These are phyloP conservation scores for Selaginella tamariscina DNA, from an alignment of 75 land plant genomes.

Conservation along the genomic window DNA sequence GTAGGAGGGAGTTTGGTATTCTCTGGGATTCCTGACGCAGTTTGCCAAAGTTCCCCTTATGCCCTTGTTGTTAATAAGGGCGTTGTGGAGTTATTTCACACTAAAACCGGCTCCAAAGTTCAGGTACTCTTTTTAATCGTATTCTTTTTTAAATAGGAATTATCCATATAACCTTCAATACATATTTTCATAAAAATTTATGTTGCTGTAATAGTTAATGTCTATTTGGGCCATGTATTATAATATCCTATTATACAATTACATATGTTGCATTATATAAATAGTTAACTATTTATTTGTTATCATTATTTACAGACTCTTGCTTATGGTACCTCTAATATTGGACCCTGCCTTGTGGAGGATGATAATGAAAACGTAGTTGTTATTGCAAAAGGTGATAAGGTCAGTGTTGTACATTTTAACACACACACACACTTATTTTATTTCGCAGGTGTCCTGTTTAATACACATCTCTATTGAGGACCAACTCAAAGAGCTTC, in stretches of 20 bases:
- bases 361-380: slow-evolving; percentile 49
- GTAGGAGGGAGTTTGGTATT: slow-evolving; percentile 74
- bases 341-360: slow-evolving; percentile 35
- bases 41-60: slow-evolving; percentile 57
- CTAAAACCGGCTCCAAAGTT: slow-evolving; percentile 50
- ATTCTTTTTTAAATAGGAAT: too few relatives aligned
- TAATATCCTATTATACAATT: too few relatives aligned
- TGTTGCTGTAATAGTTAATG: too few relatives aligned
- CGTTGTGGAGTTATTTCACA: slow-evolving; percentile 54
- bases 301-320: too few relatives aligned
- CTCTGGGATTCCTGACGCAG: slow-evolving; percentile 45
- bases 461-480: slow-evolving; percentile 56
- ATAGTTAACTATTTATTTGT: too few relatives aligned
- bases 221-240: too few relatives aligned
- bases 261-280: too few relatives aligned
- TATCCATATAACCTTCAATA: too few relatives aligned
- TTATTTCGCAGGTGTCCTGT: slow-evolving; percentile 49
- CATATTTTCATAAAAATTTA: too few relatives aligned
- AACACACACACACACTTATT: not conserved
- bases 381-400: slow-evolving; percentile 44
- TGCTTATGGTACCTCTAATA: slow-evolving; percentile 26
- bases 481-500: slow-evolving; percentile 77
- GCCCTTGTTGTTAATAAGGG: slow-evolving; percentile 46
- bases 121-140: too few relatives aligned
- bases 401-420: slow-evolving; percentile 35